These are phyloP conservation scores for Pyrenochaeta sp. DNA, from an alignment of 2,329 filamentous ascomycete species.

Conservation along the genomic window DNA sequence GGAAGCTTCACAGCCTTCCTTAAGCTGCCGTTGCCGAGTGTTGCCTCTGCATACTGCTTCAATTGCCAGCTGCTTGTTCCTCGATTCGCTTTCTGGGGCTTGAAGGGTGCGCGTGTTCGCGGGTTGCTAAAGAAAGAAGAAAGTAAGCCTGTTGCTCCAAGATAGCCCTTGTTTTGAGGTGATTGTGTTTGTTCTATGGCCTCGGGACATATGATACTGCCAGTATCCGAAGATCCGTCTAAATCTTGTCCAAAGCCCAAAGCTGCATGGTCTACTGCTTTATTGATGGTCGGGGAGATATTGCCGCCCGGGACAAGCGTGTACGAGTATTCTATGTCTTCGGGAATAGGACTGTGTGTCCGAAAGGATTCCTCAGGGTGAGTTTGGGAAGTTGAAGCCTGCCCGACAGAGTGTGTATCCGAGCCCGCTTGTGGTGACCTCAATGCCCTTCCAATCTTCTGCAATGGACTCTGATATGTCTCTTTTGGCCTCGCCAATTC, in stretches of 20 bases:
- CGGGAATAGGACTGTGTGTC: slow-evolving; percentile 28
- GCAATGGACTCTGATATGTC: slow-evolving; percentile 42
- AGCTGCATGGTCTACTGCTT: slow-evolving; percentile 10
- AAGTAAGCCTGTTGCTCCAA: slow-evolving; percentile 42
- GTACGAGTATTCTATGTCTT: slow-evolving; percentile 46
- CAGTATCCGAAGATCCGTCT: slow-evolving; percentile 10
- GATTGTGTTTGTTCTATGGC: slow-evolving; percentile 9
- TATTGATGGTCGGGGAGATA: slow-evolving; percentile 8
- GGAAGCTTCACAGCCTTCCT: slow-evolving; percentile 96
- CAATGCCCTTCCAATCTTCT: slow-evolving; percentile 39
- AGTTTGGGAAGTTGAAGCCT: slow-evolving; percentile 4
- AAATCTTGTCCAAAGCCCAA: slow-evolving; percentile 17
- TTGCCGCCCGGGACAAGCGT: slow-evolving; percentile 26
- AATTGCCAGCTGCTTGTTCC: slow-evolving; percentile 92
- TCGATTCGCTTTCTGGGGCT: slow-evolving; percentile 82
- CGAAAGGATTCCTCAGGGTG: slow-evolving; percentile 6
- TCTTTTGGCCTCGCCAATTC: slow-evolving; percentile 30
- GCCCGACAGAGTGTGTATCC: background rate
- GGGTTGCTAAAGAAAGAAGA: slow-evolving; percentile 70
- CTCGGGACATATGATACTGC: slow-evolving; percentile 15
- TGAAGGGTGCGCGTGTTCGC: slow-evolving; percentile 88
- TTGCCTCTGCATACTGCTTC: slow-evolving; percentile 97
- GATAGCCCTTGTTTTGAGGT: slow-evolving; percentile 22
- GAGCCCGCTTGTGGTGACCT: slow-evolving; percentile 20
- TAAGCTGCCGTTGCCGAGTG: slow-evolving; percentile 90